Conservation (phyloP, 2,329 filamentous ascomycete genomes). For the Botryotinia narcissicola region DNA sequence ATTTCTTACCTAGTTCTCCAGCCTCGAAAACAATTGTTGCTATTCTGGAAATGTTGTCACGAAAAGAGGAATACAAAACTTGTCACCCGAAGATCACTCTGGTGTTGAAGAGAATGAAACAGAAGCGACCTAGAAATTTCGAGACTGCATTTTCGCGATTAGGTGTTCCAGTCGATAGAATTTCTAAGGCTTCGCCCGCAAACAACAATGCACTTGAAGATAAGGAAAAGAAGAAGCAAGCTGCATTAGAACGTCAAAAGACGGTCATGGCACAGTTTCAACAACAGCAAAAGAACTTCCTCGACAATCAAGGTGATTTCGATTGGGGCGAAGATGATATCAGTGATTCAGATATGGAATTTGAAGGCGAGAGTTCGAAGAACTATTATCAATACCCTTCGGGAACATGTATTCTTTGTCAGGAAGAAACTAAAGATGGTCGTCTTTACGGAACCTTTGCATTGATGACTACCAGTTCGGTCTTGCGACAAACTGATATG, state of each 20-base stretch:
- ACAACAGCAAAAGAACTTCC: slow-evolving; percentile 91
- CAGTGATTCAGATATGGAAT: slow-evolving; percentile 64
- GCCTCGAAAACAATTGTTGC: slow-evolving; percentile 61
- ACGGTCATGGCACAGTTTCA: slow-evolving; percentile 98
- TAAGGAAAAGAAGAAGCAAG: slow-evolving; percentile 81
- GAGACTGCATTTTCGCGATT: slow-evolving; percentile 62
- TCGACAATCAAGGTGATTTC: slow-evolving; percentile 82
- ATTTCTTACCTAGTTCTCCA: slow-evolving; percentile 56
- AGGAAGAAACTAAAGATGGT: slow-evolving; percentile 90
- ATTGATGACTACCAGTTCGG: slow-evolving; percentile 78
- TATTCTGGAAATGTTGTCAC: slow-evolving; percentile 59
- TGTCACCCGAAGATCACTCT: slow-evolving; percentile 82
- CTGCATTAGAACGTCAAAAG: slow-evolving; percentile 84
- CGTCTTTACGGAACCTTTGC: slow-evolving; percentile 91
- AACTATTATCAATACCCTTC: slow-evolving; percentile 87
- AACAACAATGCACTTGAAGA: slow-evolving; percentile 58
- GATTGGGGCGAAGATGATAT: slow-evolving; percentile 84
- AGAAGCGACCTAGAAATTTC: slow-evolving; percentile 74
- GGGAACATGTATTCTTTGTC: slow-evolving; percentile 92
- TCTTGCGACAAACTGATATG: slow-evolving; percentile 83
- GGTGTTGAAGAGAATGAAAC: slow-evolving; percentile 79
- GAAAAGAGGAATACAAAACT: slow-evolving; percentile 72
- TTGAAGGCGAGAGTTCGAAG: slow-evolving; percentile 60
- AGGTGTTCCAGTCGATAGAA: slow-evolving; percentile 70
- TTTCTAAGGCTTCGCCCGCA: slow-evolving; percentile 81